Evolutionary conservation across 1,139 yeast genomes (phyloP).

Genomic region (Debaryomyces sp.): DNA sequence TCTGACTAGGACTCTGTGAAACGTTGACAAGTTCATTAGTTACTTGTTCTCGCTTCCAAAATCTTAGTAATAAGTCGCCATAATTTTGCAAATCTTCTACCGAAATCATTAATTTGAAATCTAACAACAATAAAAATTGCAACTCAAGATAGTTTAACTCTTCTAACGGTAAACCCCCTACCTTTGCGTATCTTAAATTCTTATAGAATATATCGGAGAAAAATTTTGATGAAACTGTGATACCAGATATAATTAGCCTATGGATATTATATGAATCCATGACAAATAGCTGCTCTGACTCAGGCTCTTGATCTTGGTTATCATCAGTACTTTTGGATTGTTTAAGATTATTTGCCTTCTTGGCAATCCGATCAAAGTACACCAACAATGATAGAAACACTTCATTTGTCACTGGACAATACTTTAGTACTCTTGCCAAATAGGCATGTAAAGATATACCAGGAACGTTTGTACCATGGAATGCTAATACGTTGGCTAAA

Average conservation of each 20-base stretch:
- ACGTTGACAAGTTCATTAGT: slow-evolving; percentile 39
- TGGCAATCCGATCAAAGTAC: slow-evolving; percentile 92
- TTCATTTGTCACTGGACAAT: slow-evolving; percentile 97
- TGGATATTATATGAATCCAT: slow-evolving; percentile 97
- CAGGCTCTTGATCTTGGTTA: slow-evolving; percentile 13
- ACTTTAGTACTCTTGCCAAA: slow-evolving; percentile 84
- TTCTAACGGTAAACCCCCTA: slow-evolving; percentile 94
- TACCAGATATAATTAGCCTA: slow-evolving; percentile 91
- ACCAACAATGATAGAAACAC: slow-evolving; percentile 88
- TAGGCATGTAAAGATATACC: slow-evolving; percentile 91
- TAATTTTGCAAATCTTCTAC: slow-evolving; percentile 90
- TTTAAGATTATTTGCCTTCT: slow-evolving; percentile 68
- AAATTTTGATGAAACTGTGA: slow-evolving; percentile 93
- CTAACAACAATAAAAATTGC: slow-evolving; percentile 81
- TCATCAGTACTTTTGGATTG: slow-evolving; percentile 22
- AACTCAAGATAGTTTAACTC: slow-evolving; percentile 91
- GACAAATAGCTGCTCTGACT: slow-evolving; percentile 68
- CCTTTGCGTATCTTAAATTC: slow-evolving; percentile 94
- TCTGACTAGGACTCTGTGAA: slow-evolving; percentile 43
- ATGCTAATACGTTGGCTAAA: slow-evolving; percentile 79
- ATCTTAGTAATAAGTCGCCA: slow-evolving; percentile 81
- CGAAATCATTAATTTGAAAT: slow-evolving; percentile 84
- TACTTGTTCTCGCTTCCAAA: slow-evolving; percentile 74
- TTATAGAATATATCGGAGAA: slow-evolving; percentile 96
- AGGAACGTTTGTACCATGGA: slow-evolving; percentile 95